Evolutionary conservation across 2,329 filamentous ascomycete species (phyloP).

Genomic region (Penicillium sp.): DNA sequence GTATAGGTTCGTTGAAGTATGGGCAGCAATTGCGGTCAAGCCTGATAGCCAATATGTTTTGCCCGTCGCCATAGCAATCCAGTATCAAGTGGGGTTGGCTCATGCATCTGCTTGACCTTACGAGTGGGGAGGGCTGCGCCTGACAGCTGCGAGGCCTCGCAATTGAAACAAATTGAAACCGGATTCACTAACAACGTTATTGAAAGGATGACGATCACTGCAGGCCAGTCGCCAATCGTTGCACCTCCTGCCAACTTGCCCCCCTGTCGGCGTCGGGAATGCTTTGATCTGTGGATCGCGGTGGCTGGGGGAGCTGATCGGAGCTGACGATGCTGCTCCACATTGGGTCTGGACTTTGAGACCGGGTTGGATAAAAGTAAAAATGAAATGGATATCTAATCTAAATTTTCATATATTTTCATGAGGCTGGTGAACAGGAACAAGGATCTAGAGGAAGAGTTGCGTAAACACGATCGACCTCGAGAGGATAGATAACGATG

Average conservation of each 20-base stretch:
- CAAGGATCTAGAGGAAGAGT: not conserved
- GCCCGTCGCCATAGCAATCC: conserved; percentile 22
- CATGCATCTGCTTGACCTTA: not conserved
- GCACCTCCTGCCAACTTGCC: conserved; percentile 4
- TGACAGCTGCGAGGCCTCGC: conserved; percentile 17
- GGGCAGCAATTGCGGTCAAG: conserved; percentile 7
- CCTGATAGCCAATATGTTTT: conserved; percentile 9
- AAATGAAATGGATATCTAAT: conserved; percentile 5
- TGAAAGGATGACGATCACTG: conserved; percentile 17
- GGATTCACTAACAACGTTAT: conserved; percentile 16
- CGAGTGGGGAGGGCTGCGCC: conserved; percentile 11
- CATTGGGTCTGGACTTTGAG: conserved; percentile 8
- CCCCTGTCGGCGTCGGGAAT: conserved; percentile 15
- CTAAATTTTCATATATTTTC: not conserved
- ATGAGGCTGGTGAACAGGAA: not conserved
- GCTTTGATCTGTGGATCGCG: conserved; percentile 15
- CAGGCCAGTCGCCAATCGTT: conserved; percentile 19
- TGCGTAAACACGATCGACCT: not conserved
- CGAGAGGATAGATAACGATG: not conserved
- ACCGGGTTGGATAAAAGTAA: conserved; percentile 4
- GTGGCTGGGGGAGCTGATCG: conserved; percentile 24
- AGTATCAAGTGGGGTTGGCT: conserved; percentile 8
- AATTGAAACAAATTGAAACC: conserved; percentile 22
- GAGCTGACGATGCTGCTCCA: conserved; percentile 22
- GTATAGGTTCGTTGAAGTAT: not conserved